Conservation (phyloP, 805 yeast genomes). For the Teunomyces pallodes region DNA sequence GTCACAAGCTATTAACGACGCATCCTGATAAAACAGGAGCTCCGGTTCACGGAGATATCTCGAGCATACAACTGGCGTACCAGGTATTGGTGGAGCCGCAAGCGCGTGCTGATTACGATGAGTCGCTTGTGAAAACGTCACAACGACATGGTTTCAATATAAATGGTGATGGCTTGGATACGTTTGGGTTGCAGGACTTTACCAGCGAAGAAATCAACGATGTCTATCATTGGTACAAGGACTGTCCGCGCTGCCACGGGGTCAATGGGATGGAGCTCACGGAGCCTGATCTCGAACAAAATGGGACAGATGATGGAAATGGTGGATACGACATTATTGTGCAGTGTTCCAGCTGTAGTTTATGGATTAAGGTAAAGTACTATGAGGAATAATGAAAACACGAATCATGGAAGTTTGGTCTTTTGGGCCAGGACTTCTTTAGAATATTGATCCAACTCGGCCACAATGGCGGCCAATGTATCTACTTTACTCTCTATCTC, state of each 20-base stretch:
- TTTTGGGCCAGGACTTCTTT: slow-evolving; percentile 29
- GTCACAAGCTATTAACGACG: slow-evolving; percentile 49
- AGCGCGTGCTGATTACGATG: slow-evolving; percentile 52
- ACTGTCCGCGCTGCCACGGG: slow-evolving; percentile 68
- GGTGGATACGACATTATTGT: slow-evolving; percentile 63
- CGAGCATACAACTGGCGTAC: slow-evolving; percentile 60
- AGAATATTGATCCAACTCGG: slow-evolving; percentile 63
- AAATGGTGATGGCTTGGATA: slow-evolving; percentile 71
- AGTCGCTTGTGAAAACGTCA: slow-evolving; percentile 29
- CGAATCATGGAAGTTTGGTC: background rate
- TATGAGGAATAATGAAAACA: slow-evolving; percentile 40
- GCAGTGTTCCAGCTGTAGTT: slow-evolving; percentile 80
- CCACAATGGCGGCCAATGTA: slow-evolving; percentile 44
- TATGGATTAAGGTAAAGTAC: slow-evolving; percentile 79
- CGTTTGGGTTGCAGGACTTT: slow-evolving; percentile 64
- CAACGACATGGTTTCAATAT: slow-evolving; percentile 37
- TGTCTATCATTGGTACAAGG: slow-evolving; percentile 40
- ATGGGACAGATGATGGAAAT: slow-evolving; percentile 50
- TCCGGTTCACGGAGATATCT: background rate
- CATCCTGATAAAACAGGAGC: slow-evolving; percentile 75
- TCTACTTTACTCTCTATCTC: slow-evolving; percentile 34
- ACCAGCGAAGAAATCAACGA: slow-evolving; percentile 31
- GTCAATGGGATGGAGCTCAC: slow-evolving; percentile 52
- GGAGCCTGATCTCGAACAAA: slow-evolving; percentile 59
- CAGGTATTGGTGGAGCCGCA: slow-evolving; percentile 43